Conservation (phyloP, 345 rosid genomes). For the Gossypium longicalyx region DNA sequence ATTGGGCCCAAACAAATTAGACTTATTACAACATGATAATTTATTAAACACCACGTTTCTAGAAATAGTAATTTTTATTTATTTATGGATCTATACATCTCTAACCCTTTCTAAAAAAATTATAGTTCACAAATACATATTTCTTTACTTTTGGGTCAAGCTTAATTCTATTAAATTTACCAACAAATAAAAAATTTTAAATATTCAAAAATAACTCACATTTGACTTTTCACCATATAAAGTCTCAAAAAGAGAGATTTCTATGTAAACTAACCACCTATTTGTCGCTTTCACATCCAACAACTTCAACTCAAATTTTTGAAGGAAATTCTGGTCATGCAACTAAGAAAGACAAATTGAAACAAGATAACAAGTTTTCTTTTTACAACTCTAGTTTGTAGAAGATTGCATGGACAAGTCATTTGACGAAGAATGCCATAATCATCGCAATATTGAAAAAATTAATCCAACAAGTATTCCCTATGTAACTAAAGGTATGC, state of each 20-base stretch:
- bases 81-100: too few species aligned
- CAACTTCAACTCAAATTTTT: constrained; percentile 3
- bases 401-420: constrained; percentile 6
- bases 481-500: too few species aligned
- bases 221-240: constrained; percentile 3
- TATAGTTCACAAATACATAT: too few species aligned
- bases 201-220: constrained; percentile 8
- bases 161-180: too few species aligned
- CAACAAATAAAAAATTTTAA: background rate
- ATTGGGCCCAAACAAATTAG: too few species aligned
- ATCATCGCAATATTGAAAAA: background rate
- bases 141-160: too few species aligned
- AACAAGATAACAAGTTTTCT: too few species aligned
- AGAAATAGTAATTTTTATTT: too few species aligned
- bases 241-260: background rate
- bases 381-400: background rate
- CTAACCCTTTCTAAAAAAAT: too few species aligned
- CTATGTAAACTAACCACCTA: background rate
- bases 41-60: too few species aligned
- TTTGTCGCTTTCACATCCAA: background rate
- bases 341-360: too few species aligned
- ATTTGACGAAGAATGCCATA: background rate
- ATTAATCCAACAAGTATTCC: background rate
- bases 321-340: background rate
- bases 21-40: background rate